These are phyloP conservation scores for Cadophora gregata DNA, from an alignment of 2,329 filamentous ascomycete species.

Conservation along the genomic window DNA sequence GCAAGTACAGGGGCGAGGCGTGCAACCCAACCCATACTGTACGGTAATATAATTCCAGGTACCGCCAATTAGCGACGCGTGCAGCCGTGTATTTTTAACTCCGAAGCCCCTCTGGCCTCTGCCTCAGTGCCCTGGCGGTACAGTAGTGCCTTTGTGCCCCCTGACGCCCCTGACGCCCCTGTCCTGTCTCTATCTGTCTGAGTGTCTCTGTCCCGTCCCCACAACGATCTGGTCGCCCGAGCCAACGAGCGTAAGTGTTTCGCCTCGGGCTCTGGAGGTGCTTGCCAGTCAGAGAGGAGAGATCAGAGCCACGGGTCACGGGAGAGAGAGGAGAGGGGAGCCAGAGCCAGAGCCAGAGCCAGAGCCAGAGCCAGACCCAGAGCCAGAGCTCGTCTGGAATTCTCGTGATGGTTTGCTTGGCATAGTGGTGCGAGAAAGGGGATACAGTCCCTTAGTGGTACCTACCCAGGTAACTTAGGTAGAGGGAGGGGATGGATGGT, in stretches of 20 bases:
- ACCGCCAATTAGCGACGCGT: neutral
- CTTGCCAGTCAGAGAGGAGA: constrained; percentile 1
- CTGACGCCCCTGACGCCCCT: too few species aligned
- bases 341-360: neutral
- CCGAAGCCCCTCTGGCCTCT: neutral
- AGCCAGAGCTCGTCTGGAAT: neutral
- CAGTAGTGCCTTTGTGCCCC: too few species aligned
- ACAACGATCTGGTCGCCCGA: neutral
- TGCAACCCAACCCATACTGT: too few species aligned
- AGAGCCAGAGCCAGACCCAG: neutral
- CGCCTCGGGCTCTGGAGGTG: neutral
- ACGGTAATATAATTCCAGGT: constrained; percentile 2
- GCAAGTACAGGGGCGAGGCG: neutral
- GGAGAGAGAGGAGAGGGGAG: neutral
- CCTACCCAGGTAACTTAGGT: too few species aligned
- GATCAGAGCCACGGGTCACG: too few species aligned
- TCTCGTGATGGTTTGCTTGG: neutral
- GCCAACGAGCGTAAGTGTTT: neutral
- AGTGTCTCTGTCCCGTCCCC: neutral
- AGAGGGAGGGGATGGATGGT: neutral
- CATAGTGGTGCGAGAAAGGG: neutral
- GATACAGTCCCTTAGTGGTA: too few species aligned
- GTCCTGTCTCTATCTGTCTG: neutral
- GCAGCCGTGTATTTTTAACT: neutral
- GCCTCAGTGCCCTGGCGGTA: too few species aligned